Base-by-base conservation (phyloP, 768 basidiomycete genomes). In the Rhodotorula sphaerocarpa region DNA sequence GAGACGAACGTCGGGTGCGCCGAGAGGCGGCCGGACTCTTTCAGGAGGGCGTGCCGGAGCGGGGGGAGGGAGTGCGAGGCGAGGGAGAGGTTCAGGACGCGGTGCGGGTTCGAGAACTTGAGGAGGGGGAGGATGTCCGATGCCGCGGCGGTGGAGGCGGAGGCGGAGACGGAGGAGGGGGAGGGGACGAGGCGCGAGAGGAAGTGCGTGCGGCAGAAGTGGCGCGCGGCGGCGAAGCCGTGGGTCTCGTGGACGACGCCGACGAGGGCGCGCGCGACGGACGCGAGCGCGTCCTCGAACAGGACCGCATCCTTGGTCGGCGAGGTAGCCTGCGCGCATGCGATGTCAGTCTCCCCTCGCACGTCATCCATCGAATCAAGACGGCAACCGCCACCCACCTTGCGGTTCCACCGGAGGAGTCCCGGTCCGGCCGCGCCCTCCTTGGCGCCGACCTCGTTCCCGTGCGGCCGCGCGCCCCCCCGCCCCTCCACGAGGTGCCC, bases 1-100 rank as follows among this genome's bases (percentile, higher is more conserved):
- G 93, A 86, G n/a, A 95, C 86, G 75, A 87, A 99, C 43, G 92
- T 81, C 2, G 95, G 92, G 5, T 90, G 85, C 70, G 88, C 87
- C 2, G 89, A 87, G 69, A 84, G 84, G 50, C 91, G 86, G 73
- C 95, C 95, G 0, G 91, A 90, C 75, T 96, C 92, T 73, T 86
- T 90, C 61, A 99, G 77, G 57, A 99, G 75, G 74, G 90, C 91
- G 69, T 60, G 64, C 16, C n/a, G 46, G 15, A 63, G 61, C 39
- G 23, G 21, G 6, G 57, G 50, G 57, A 84, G 78, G 36, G 79
- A 77, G 71, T 84, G 85, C 73, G 86, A 84, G 51, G 79, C 78
- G 27, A 89, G 83, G 47, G 87, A 88, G 68, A 84, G 82, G 61
- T 81, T 74, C 41, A 93, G 78, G 31, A 87, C 83, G 63, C 82